Percentiles rank a stretch among this genome's conserved stretches.
Evolutionary conservation across 2,329 filamentous ascomycete species (phyloP).

Genomic region (Xylogone sp.): DNA sequence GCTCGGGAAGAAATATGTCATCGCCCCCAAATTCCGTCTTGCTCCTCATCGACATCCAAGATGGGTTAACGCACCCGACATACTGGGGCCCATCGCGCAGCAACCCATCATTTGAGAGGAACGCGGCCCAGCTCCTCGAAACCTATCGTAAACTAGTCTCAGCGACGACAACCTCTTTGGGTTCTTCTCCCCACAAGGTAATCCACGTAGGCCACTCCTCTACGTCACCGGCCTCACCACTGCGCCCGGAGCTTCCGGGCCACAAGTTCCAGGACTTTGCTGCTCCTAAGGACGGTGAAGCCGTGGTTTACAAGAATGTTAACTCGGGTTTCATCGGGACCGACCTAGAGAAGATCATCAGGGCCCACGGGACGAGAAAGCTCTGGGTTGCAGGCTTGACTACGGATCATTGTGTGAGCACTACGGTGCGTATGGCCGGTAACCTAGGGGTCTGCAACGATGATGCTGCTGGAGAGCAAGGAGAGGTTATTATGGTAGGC

Average conservation of each 20-base stretch:
- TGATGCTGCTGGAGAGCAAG: conserved; percentile 25
- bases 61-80: conserved; percentile 34
- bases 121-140: conserved; percentile 34
- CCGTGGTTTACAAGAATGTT: conserved; percentile 38
- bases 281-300: conserved; percentile 29
- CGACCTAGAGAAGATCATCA: conserved; percentile 33
- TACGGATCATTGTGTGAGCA: conserved; percentile 47
- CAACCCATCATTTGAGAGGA: conserved; percentile 40
- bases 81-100: conserved; percentile 38
- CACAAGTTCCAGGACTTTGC: conserved; percentile 16
- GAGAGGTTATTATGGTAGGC: conserved; percentile 36
- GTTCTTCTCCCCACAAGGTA: conserved; percentile 25
- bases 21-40: conserved; percentile 32
- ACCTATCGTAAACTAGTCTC: conserved; percentile 33
- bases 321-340: conserved; percentile 45
- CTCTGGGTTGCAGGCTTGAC: conserved; percentile 36
- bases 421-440: conserved; percentile 42
- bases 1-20: neutral
- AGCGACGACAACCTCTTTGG: conserved; percentile 20
- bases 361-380: conserved; percentile 14
- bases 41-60: conserved; percentile 44
- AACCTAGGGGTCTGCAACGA: conserved; percentile 40
- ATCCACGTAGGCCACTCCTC: conserved; percentile 45
- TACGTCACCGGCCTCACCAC: conserved; percentile 25
- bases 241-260: conserved; percentile 31